Base-by-base conservation (phyloP, 2,329 filamentous ascomycete genomes). In the Drechslera avenae region DNA sequence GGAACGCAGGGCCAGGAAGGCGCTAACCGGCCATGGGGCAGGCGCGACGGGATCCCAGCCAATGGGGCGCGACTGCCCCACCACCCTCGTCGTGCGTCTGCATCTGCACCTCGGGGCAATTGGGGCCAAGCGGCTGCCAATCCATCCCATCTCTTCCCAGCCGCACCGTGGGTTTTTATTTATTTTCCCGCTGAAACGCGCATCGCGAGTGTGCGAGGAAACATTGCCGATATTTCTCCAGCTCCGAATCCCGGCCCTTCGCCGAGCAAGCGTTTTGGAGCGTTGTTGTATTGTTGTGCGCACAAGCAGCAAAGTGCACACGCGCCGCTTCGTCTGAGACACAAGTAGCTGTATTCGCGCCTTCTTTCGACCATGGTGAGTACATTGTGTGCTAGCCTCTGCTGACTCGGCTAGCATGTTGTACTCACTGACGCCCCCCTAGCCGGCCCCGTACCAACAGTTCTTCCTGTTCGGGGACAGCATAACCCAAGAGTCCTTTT, bases 401-500 rank as follows among this genome's bases (percentile, higher is more conserved):
- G 8, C 19, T 3, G 28, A 23, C 19, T 12, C 19, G 21, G n/a
- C 17, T 19, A 17, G 30, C 9, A 5, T 19, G 10, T 26, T 31
- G 9, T 10, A 28, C 4, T 28, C n/a, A 28, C 23, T 62, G 39
- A 62, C 39, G 7, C 12, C 9, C 12, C 4, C 3, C 3, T 21
- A 74, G 71, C 55, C 65, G 52, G 54, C 67, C 28, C 44, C 62
- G 17, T 72, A 73, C 47, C 72, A 78, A 31, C 75, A 79, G 53
- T 76, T 81, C 62, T 79, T 97, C 56, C 84, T 97, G 18, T 89
- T 97, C 56, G 93, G 93, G 46, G 94, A 97, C 76, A 96, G 90
- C 26, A 87, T 97, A 55, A 87, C 93, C 40, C 86, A 97, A 67
- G 78, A 81, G 34, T 82, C 85, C 2, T 83, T 82, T 57, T 78